Conservation (phyloP, 192 early-diverging fungal species). For the Glomus cerebriforme region DNA sequence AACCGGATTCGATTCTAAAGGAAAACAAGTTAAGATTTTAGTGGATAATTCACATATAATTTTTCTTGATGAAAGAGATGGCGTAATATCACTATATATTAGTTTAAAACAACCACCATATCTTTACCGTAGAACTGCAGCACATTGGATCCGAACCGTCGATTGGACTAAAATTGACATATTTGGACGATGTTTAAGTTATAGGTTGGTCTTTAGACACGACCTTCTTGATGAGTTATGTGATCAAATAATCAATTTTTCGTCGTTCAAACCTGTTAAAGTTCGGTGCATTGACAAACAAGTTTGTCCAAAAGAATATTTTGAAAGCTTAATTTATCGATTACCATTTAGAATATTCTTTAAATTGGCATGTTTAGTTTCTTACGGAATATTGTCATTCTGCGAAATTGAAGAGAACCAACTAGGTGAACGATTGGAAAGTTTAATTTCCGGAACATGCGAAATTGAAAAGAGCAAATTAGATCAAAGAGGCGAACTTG, state of each 20-base stretch:
- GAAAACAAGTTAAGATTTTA: not conserved
- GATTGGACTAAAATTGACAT: no score
- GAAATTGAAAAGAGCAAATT: not conserved
- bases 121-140: not conserved
- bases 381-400: not conserved
- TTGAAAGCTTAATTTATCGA: no score
- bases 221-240: not conserved
- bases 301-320: not conserved
- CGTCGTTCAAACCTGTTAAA: not conserved
- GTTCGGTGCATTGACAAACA: not conserved
- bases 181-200: constrained; percentile 14
- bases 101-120: not conserved
- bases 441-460: not conserved
- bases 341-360: constrained; percentile 10
- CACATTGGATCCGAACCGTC: constrained; percentile 4
- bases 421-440: not conserved
- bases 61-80: not conserved
- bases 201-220: not conserved
- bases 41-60: not conserved
- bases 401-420: not conserved
- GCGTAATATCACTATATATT: constrained; percentile 1
- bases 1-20: no score
- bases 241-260: not conserved
- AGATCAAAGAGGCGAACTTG: no score
- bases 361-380: constrained; percentile 14